Evolutionary conservation across 106 monocot species (phyloP).

Genomic region (Platanthera zijinensis): DNA sequence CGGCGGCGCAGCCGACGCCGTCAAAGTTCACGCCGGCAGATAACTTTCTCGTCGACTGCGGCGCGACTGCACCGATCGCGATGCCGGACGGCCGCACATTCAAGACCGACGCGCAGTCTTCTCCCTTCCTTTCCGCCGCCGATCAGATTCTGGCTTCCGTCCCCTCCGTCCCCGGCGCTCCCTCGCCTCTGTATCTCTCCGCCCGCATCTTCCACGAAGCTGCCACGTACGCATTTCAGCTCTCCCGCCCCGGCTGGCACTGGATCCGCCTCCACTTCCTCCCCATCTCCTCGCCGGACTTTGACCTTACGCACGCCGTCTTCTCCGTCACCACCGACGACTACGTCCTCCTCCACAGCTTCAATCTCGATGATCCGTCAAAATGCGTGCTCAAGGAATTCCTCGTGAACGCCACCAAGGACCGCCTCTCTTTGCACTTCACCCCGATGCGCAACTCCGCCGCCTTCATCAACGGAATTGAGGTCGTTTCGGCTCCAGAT

Average conservation of each 20-base stretch:
- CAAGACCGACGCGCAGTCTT: slow-evolving; percentile 60
- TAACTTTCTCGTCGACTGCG: slow-evolving; percentile 75
- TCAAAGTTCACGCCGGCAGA: slow-evolving; percentile 44
- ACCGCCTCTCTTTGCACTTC: slow-evolving; percentile 46
- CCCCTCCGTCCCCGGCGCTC: slow-evolving; percentile 28
- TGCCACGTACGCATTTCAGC: slow-evolving; percentile 59
- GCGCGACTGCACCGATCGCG: slow-evolving; percentile 22
- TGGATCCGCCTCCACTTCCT: slow-evolving; percentile 81
- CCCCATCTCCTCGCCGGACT: slow-evolving; percentile 35
- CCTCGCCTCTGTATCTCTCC: slow-evolving; percentile 70
- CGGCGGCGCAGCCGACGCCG: slow-evolving; percentile 1
- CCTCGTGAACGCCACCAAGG: slow-evolving; percentile 50
- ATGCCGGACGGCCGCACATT: slow-evolving; percentile 52
- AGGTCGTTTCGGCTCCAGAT: slow-evolving; percentile 71
- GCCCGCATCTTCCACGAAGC: slow-evolving; percentile 61
- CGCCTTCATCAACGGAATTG: slow-evolving; percentile 84
- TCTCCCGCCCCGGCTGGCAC: slow-evolving; percentile 70
- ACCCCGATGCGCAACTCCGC: slow-evolving; percentile 43
- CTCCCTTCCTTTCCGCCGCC: slow-evolving; percentile 33
- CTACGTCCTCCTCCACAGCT: slow-evolving; percentile 74
- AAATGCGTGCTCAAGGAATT: slow-evolving; percentile 59
- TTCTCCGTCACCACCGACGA: slow-evolving; percentile 67
- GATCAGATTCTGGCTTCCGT: slow-evolving; percentile 37
- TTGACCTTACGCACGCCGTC: slow-evolving; percentile 45
- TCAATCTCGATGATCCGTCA: slow-evolving; percentile 27